These are phyloP conservation scores for Paradendryphiella salina DNA, from an alignment of 2,329 filamentous ascomycete genomes.

Conservation along the genomic window DNA sequence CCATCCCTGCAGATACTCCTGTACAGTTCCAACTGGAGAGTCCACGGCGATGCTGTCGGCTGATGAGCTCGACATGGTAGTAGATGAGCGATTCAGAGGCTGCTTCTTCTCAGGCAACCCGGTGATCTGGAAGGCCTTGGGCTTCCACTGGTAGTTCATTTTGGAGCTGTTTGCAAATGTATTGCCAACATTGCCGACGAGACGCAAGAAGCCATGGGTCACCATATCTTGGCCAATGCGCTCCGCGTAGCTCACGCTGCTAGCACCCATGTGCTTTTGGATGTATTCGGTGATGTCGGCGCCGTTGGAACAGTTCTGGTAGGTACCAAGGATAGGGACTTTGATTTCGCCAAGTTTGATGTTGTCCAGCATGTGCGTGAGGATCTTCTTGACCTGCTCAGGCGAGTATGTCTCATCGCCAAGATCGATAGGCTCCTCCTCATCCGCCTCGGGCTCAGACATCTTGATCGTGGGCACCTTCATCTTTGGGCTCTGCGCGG, in stretches of 20 bases:
- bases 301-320: constrained; percentile 88
- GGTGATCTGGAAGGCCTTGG: constrained; percentile 84
- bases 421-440: constrained; percentile 86
- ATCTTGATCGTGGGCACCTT: constrained; percentile 88
- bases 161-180: constrained; percentile 96
- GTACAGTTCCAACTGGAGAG: constrained; percentile 80
- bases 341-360: constrained; percentile 90
- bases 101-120: constrained; percentile 88
- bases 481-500: constrained; percentile 56
- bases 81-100: constrained; percentile 72
- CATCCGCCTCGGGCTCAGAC: constrained; percentile 64
- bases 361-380: constrained; percentile 81
- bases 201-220: constrained; percentile 78
- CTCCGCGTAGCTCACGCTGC: constrained; percentile 87
- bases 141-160: constrained; percentile 96
- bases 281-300: constrained; percentile 95
- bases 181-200: constrained; percentile 92
- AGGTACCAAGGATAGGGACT: constrained; percentile 92
- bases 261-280: constrained; percentile 81
- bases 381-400: constrained; percentile 87
- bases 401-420: constrained; percentile 84
- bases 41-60: constrained; percentile 61
- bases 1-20: constrained; percentile 89
- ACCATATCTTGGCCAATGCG: constrained; percentile 93
- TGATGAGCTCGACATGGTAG: constrained; percentile 57